A percentile compares a stretch with the other conserved stretches of the same genome.
These are phyloP conservation scores for Lipomyces chichibuensis DNA, from an alignment of 805 yeast species.

Conservation along the genomic window DNA sequence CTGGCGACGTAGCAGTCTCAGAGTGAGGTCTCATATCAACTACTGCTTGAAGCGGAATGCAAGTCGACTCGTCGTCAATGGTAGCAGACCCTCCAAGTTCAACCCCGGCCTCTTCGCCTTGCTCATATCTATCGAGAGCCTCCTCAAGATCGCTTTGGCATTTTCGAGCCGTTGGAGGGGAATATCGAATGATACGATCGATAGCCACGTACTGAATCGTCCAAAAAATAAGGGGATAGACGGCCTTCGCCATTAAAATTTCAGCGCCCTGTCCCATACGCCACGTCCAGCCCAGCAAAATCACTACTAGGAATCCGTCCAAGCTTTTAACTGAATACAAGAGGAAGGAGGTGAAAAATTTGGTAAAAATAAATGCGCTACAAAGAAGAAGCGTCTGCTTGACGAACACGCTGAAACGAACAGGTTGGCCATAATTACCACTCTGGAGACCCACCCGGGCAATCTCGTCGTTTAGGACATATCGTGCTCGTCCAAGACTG, in stretches of 20 bases:
- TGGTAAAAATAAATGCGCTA: constrained; percentile 11
- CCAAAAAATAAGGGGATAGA: constrained; percentile 24
- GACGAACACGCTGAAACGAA: constrained; percentile 1
- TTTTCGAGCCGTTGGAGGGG: neutral
- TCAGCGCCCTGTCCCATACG: constrained; percentile 26
- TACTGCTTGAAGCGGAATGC: neutral
- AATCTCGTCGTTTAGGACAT: constrained; percentile 8
- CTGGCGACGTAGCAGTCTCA: neutral
- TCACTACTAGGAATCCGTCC: neutral
- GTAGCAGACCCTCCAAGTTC: neutral
- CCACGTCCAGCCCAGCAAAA: constrained; percentile 23
- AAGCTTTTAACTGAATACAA: neutral
- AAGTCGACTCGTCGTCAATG: neutral
- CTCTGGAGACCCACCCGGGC: constrained; percentile 8
- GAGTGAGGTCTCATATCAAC: neutral
- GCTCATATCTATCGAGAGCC: neutral
- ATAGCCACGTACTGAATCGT: constrained; percentile 14
- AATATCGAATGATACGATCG: constrained; percentile 23
- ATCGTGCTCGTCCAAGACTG: neutral
- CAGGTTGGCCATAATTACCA: constrained; percentile 20
- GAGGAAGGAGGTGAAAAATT: neutral
- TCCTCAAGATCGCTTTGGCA: constrained; percentile 2
- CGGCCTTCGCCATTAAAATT: constrained; percentile 6
- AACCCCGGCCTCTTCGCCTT: neutral
- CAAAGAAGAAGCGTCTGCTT: constrained; percentile 24